Evolutionary conservation across 768 basidiomycete genomes (phyloP), one percentile per base, ranked within the genome.

Genomic region (Russula olivacea): DNA sequence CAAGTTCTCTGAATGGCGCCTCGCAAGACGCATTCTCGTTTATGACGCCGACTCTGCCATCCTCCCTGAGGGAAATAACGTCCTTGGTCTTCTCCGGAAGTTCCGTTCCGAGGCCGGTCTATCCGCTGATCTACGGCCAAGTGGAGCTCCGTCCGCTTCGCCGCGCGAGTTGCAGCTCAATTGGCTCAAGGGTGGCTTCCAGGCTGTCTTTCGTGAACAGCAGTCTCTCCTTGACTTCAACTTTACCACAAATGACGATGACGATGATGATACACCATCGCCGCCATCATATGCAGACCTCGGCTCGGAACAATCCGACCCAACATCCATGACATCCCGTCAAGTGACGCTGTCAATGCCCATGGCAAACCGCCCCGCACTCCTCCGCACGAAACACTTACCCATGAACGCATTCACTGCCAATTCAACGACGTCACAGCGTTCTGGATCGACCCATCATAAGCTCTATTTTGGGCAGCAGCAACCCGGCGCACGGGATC

Each of bases 171-270:
- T 89, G 19, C 78, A 87, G 52, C 79, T 98, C 4, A 78, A 76
- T 34, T 96, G 91, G 86, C 73, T 97, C 55, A 80, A 81, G 59
- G 95, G 95, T 32, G 95, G 95, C 4, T 92, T 92, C 71, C 81
- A 87, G 61, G 81, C 85, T 0, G 78, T 92, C 1, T 84, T 80
- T 80, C 74, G 77, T 14, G 83, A 84, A 47, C 74, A 73, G 14
- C 77, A 76, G 5, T 75, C 81, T 50, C 73, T 88, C 47, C 73
- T 88, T 32, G 84, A 86, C 66, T 75, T 77, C 9, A 55, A 73
- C 74, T 25, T 79, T 78, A 0, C 79, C 79, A 5, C 71, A 75
- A 83, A 83, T 4, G 78, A 76, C 14, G 84, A 83, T 11, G 70
- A 68, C 4, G 68, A 69, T 30, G 66, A 66, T 32, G 68, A 60